Evolutionary conservation across 345 rosid genomes (phyloP).

Genomic region (Eucalyptus sp.): DNA sequence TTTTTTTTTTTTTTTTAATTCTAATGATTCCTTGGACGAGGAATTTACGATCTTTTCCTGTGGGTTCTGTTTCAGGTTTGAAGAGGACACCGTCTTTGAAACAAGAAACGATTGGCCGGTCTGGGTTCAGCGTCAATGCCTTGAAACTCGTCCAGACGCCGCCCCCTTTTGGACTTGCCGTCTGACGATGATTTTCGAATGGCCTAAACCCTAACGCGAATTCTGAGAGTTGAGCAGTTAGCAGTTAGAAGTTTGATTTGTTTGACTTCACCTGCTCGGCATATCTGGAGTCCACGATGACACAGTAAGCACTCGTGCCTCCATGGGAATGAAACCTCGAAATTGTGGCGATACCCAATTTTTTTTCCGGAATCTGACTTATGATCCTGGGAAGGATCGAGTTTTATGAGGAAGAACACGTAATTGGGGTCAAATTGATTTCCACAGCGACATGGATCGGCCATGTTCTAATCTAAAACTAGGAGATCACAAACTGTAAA

Average conservation of each 20-base stretch:
- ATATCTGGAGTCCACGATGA: not conserved
- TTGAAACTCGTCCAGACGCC: not conserved
- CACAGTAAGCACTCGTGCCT: not conserved
- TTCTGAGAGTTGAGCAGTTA: not conserved
- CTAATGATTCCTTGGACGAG: not conserved
- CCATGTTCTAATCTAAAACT: not conserved
- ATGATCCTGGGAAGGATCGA: not conserved
- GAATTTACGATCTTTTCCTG: not conserved
- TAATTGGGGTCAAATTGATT: not conserved
- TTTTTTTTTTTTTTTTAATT: too few relatives aligned
- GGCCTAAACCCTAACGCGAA: not conserved
- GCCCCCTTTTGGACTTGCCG: not conserved
- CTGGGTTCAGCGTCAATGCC: not conserved
- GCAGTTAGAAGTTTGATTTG: not conserved
- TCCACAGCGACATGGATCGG: not conserved
- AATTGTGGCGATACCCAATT: not conserved
- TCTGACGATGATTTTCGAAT: not conserved
- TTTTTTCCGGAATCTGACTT: not conserved
- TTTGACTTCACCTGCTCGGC: not conserved
- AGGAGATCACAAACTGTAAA: not conserved
- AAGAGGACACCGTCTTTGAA: not conserved
- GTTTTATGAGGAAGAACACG: not conserved
- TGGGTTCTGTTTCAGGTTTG: not conserved
- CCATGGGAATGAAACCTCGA: not conserved
- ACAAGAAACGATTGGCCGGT: not conserved